A percentile compares a stretch with the other conserved stretches of the same genome.
Evolutionary conservation across 176 grass and related monocot genomes (phyloP).

Genomic region (Phyllostachys edulis): DNA sequence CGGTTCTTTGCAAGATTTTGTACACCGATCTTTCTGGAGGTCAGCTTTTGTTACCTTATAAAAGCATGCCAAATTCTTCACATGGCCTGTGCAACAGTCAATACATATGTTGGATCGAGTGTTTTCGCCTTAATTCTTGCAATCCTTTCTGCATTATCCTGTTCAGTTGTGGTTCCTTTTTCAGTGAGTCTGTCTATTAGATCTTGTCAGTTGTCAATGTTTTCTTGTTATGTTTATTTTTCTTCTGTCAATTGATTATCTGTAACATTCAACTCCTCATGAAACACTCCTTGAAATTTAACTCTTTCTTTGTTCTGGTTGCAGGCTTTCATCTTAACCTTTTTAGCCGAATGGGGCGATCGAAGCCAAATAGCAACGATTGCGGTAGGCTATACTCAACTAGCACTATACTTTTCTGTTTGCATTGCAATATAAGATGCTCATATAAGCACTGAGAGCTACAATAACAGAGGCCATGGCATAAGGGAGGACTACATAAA

Average conservation of each 20-base stretch:
- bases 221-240: neutral
- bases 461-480: no score
- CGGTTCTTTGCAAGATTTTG: constrained; percentile 82
- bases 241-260: neutral
- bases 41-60: constrained; percentile 12
- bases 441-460: neutral
- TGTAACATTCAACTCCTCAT: neutral
- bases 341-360: constrained; percentile 85
- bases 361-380: constrained; percentile 96
- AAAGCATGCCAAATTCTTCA: neutral
- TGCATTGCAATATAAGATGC: neutral
- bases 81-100: neutral
- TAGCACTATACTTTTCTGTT: neutral
- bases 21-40: constrained; percentile 90
- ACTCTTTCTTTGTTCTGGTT: constrained; percentile 20
- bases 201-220: neutral
- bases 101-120: neutral
- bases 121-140: neutral
- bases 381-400: constrained; percentile 38
- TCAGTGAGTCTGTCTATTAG: neutral
- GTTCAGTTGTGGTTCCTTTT: neutral
- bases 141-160: neutral
- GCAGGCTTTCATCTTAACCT: constrained; percentile 91
- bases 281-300: constrained; percentile 10
- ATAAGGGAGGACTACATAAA: no score